Base-by-base conservation (phyloP, 176 grass and related monocot genomes). In the Aegilops sharonensis region DNA sequence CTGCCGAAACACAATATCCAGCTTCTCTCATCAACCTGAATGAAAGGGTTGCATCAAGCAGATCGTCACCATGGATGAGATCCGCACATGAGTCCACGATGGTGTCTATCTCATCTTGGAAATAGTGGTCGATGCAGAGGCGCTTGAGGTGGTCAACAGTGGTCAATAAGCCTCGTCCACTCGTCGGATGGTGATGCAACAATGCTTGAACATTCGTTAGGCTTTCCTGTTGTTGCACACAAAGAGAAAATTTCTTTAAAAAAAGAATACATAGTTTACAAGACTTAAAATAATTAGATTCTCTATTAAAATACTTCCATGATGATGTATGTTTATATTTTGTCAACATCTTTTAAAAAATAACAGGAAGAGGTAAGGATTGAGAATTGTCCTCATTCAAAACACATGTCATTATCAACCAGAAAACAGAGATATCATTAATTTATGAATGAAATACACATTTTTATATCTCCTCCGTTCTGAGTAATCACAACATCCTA, bases 71-170 rank as follows among this genome's bases (percentile, higher is more conserved):
- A 12, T 85, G 39, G 11, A 83, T 1, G 50, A 82, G 36, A 18
- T 81, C 3, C 34, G 5, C 20, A 31, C 78, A 86, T 1, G 64
- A 35, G 30, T 27, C 36, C 20, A 91, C 18, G 29, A 59, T 5
- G 6, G 5, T 31, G 2, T 81, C 5, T 15, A 89, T 84, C 30
- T 87, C 81, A 17, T 91, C 87, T 14, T 60, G 2, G 31, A 94
- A 94, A 47, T 91, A 76, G 63, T 89, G 82, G 23, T 89, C 89
- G 21, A 94, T 75, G 75, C 87, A 88, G 34, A 94, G 87, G 27
- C 65, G 84, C 37, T 64, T 89, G 9, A 94, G 84, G 81, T 83
- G 83, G 40, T 94, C 77, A 9, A 94, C 30, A 13, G 57, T 60
- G 21, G 14, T 14, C 64, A 94, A 29, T 43, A 57, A 27, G 64